Evolutionary conservation across 768 basidiomycete genomes (phyloP).

Genomic region (Naganishia vaughanmartiniae): DNA sequence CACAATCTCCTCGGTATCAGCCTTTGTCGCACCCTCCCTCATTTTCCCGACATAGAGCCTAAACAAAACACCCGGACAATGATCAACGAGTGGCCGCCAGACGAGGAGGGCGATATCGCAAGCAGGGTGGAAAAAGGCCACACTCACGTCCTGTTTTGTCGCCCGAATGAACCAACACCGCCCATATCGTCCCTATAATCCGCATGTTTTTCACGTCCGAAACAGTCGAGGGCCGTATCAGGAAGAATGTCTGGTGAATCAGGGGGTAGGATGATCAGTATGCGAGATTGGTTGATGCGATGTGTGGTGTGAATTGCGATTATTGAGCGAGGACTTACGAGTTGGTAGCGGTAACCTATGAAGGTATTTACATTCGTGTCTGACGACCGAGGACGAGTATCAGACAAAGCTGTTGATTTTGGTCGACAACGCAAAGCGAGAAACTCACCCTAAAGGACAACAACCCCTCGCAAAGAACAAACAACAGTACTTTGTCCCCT

Average conservation of each 20-base stretch:
- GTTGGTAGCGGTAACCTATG: constrained; percentile 77
- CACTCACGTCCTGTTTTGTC: constrained; percentile 75
- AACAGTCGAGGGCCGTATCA: constrained; percentile 93
- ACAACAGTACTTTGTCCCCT: constrained; percentile 87
- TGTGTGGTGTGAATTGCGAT: no score
- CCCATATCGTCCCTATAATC: constrained; percentile 99
- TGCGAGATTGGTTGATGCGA: no score
- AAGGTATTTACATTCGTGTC: constrained; percentile 83
- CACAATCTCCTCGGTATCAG: constrained; percentile 88
- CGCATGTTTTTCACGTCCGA: constrained; percentile 91
- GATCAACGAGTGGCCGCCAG: neutral
- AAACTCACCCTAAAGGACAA: constrained; percentile 77
- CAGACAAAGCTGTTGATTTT: neutral
- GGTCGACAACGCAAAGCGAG: no score
- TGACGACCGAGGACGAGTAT: constrained; percentile 18
- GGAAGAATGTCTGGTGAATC: constrained; percentile 56
- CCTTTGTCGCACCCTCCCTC: constrained; percentile 64
- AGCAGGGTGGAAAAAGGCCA: neutral
- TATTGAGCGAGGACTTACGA: constrained; percentile 42
- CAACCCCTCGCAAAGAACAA: constrained; percentile 94
- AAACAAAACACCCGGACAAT: neutral
- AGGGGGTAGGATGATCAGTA: no score
- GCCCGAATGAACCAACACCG: constrained; percentile 92
- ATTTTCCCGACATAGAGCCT: constrained; percentile 85
- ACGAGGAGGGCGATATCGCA: neutral